Evolutionary conservation across 768 basidiomycete species (phyloP).

Genomic region (Lactarius tabidus): DNA sequence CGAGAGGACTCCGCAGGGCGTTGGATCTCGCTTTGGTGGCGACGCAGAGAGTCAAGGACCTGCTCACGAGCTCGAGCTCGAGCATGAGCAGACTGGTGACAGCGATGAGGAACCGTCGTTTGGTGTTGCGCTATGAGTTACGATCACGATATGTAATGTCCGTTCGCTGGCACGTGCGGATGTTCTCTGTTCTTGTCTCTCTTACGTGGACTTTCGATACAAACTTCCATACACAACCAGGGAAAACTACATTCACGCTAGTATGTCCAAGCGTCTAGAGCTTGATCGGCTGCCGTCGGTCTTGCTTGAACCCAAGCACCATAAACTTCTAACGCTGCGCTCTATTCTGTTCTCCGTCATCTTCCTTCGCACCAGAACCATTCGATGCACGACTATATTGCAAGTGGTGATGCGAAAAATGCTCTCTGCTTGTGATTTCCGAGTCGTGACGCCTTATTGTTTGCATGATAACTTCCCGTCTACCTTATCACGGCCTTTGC

Average conservation of each 20-base stretch:
- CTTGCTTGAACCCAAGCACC: background rate
- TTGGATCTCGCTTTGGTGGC: background rate
- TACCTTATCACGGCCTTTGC: background rate
- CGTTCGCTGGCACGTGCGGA: constrained; percentile 9
- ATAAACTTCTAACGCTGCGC: background rate
- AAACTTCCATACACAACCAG: background rate
- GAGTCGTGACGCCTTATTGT: background rate
- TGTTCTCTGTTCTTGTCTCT: background rate
- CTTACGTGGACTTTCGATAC: background rate
- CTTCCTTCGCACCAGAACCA: background rate
- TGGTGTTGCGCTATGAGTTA: constrained; percentile 19
- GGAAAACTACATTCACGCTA: background rate
- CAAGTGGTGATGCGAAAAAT: background rate
- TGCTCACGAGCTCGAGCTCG: background rate
- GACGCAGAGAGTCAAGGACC: background rate
- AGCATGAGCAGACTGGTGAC: background rate
- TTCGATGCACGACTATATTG: background rate
- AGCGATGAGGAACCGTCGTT: constrained; percentile 21
- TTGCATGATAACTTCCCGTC: background rate
- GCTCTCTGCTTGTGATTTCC: background rate
- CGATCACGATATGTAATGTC: background rate
- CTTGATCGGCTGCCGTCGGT: background rate
- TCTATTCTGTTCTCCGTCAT: background rate
- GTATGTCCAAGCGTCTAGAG: background rate
- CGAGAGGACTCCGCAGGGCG: constrained; percentile 13